Evolutionary conservation across 805 yeast genomes (phyloP).

Genomic region (Priceomyces castillae): DNA sequence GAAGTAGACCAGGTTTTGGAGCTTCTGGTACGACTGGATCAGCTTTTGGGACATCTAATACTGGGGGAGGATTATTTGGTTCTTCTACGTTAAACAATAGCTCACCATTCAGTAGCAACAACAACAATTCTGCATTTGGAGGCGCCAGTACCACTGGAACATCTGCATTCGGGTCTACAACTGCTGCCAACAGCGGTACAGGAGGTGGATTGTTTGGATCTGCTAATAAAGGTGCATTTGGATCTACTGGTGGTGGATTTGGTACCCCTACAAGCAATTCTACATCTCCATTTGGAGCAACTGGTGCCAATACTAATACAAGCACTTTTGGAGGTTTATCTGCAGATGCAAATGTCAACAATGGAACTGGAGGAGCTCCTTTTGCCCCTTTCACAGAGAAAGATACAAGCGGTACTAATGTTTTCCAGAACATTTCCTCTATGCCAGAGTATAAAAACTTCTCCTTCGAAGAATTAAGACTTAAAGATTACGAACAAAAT

Average conservation of each 20-base stretch:
- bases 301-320: conserved; percentile 9
- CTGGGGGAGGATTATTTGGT: conserved; percentile 24
- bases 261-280: conserved; percentile 24
- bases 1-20: conserved; percentile 21
- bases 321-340: conserved; percentile 19
- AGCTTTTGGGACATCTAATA: conserved; percentile 22
- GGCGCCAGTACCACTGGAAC: conserved; percentile 4
- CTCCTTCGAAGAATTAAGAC: conserved; percentile 85
- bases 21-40: conserved; percentile 15
- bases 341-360: conserved; percentile 35
- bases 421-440: conserved; percentile 71
- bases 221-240: conserved; percentile 15
- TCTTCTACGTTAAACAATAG: conserved; percentile 18
- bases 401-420: conserved; percentile 55
- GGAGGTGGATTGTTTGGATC: conserved; percentile 20
- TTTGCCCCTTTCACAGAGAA: conserved; percentile 70
- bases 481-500: conserved; percentile 79
- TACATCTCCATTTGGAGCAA: conserved; percentile 25
- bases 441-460: conserved; percentile 88
- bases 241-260: conserved; percentile 24
- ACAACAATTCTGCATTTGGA: conserved; percentile 15
- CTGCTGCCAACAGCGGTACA: conserved; percentile 2
- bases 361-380: conserved; percentile 73
- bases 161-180: conserved; percentile 20
- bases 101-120: conserved; percentile 28